Evolutionary conservation across 2,329 filamentous ascomycete genomes (phyloP).

Genomic region (Colletotrichum sansevieriae): DNA sequence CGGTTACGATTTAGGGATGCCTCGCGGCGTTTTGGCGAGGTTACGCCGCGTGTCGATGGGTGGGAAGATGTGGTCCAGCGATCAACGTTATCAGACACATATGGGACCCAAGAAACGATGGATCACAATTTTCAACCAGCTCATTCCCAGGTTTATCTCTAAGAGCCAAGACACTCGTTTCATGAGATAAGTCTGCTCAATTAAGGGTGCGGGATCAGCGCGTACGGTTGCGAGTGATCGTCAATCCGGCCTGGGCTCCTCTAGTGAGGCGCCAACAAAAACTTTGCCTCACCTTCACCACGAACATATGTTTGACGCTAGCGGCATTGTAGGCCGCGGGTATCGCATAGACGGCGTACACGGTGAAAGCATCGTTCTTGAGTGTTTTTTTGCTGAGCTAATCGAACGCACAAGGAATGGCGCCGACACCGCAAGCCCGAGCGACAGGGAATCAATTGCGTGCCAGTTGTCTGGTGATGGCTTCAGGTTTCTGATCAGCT

Average conservation of each 20-base stretch:
- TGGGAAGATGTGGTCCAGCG: conserved; percentile 31
- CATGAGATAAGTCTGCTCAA: neutral
- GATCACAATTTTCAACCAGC: too few species aligned
- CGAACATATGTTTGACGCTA: neutral
- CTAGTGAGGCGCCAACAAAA: conserved; percentile 27
- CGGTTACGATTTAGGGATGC: conserved; percentile 3
- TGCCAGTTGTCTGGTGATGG: neutral
- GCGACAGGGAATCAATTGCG: neutral
- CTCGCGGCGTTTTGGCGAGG: conserved; percentile 16
- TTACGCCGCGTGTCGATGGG: conserved; percentile 9
- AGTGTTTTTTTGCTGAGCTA: too few species aligned
- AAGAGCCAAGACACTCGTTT: neutral
- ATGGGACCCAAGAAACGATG: neutral
- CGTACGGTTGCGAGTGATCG: conserved; percentile 28
- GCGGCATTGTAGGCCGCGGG: neutral
- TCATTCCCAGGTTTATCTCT: too few species aligned
- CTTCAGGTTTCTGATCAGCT: neutral
- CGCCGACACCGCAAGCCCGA: too few species aligned
- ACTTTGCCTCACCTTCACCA: neutral
- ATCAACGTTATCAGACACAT: conserved; percentile 28
- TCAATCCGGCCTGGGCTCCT: conserved; percentile 16
- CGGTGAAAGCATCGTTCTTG: too few species aligned
- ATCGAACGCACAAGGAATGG: too few species aligned
- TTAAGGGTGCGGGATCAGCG: conserved; percentile 18
- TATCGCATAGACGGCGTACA: too few species aligned